Evolutionary conservation across 148 eudicot species (phyloP).

Genomic region (Vaccinium vitisidaea): DNA sequence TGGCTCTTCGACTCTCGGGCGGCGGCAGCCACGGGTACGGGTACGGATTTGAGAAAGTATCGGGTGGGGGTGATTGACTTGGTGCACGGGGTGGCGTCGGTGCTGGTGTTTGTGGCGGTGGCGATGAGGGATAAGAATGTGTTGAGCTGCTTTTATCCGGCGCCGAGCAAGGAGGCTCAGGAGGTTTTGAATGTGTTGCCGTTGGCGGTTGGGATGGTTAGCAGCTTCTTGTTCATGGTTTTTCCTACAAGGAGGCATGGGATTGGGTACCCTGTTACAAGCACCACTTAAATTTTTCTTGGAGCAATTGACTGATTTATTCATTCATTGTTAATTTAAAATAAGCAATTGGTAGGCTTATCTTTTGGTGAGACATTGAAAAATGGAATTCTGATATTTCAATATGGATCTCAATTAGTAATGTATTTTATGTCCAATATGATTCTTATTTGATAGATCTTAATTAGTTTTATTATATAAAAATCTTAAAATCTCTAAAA

Average conservation of each 20-base stretch:
- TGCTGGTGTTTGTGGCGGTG: slow-evolving; percentile 34
- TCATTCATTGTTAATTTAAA: neutral
- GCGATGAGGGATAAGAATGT: slow-evolving; percentile 37
- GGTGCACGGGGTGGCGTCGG: slow-evolving; percentile 29
- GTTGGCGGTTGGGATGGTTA: slow-evolving; percentile 28
- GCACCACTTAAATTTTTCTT: neutral
- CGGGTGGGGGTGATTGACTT: slow-evolving; percentile 19
- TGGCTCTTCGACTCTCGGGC: slow-evolving; percentile 29
- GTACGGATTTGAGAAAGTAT: slow-evolving; percentile 21
- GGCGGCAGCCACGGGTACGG: neutral
- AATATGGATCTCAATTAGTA: too few species aligned
- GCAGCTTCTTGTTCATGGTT: slow-evolving; percentile 32
- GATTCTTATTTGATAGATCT: too few species aligned
- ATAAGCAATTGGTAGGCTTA: too few species aligned
- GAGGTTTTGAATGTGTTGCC: slow-evolving; percentile 34
- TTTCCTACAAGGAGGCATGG: slow-evolving; percentile 44
- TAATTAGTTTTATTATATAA: too few species aligned
- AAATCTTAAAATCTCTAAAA: too few species aligned
- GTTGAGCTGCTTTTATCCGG: slow-evolving; percentile 35
- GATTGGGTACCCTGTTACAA: slow-evolving; percentile 37
- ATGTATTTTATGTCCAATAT: too few species aligned
- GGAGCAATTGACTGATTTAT: neutral
- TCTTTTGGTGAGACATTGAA: too few species aligned
- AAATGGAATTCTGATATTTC: too few species aligned
- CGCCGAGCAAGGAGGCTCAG: slow-evolving; percentile 23